Percentiles rank a stretch among this genome's conserved stretches.
Evolutionary conservation across 129 eudicot genomes (phyloP).

Genomic region (sunflower (Helianthus annuus)): DNA sequence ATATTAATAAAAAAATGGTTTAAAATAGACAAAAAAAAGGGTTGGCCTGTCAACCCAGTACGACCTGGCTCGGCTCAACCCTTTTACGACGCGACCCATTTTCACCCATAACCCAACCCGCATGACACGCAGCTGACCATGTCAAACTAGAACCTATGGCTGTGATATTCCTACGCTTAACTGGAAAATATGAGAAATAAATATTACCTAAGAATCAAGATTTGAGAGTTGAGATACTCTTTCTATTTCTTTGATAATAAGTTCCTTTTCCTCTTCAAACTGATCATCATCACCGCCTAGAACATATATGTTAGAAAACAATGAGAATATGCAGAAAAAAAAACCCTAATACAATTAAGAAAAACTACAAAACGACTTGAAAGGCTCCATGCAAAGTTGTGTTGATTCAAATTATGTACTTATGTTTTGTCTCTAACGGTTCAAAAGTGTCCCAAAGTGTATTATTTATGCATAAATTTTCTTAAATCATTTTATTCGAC

Average conservation of each 20-base stretch:
- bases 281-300: conserved; percentile 91
- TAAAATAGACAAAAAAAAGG: neutral
- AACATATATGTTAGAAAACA: conserved; percentile 1
- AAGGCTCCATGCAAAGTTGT: neutral
- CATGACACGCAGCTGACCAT: neutral
- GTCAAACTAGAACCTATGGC: neutral
- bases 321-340: conserved; percentile 16
- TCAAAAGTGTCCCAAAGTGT: neutral
- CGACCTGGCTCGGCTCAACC: neutral
- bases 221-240: conserved; percentile 68
- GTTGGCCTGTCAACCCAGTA: conserved; percentile 1
- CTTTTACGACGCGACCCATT: too few species aligned
- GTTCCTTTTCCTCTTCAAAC: conserved; percentile 96
- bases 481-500: neutral
- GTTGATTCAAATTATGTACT: neutral
- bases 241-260: conserved; percentile 88
- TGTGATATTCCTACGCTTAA: neutral
- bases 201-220: conserved; percentile 53
- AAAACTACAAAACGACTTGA: neutral
- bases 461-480: neutral
- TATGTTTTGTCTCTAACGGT: neutral
- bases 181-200: conserved; percentile 9
- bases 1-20: neutral
- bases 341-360: neutral
- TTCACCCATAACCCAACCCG: neutral